These are phyloP conservation scores for Penicillium paxilli DNA, from an alignment of 495 filamentous ascomycete species.

Conservation along the genomic window DNA sequence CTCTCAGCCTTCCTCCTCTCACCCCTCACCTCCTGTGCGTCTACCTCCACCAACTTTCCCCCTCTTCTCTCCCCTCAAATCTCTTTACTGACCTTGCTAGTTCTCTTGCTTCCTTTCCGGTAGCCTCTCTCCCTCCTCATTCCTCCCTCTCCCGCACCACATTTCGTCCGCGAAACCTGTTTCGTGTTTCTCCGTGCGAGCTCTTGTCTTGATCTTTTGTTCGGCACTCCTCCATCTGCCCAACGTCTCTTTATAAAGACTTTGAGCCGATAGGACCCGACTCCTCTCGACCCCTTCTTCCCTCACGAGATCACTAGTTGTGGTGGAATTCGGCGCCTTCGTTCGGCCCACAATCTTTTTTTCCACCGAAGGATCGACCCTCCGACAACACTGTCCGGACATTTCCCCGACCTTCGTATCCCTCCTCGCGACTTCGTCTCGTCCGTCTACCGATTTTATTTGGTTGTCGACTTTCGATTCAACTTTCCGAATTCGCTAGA, in stretches of 20 bases:
- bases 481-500: background rate
- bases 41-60: conserved; percentile 11
- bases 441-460: background rate
- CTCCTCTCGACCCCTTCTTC: background rate
- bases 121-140: background rate
- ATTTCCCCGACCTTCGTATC: background rate
- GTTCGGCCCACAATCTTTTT: background rate
- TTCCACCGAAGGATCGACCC: background rate
- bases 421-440: background rate
- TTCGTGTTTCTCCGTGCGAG: conserved; percentile 20
- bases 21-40: conserved; percentile 18
- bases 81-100: background rate
- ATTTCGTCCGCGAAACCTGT: background rate
- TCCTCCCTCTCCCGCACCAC: background rate
- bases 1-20: conserved; percentile 22
- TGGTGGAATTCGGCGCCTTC: background rate
- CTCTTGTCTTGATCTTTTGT: conserved; percentile 2
- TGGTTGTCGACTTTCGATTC: background rate
- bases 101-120: background rate
- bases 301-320: background rate
- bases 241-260: background rate
- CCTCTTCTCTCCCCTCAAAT: conserved; percentile 2
- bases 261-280: conserved; percentile 6
- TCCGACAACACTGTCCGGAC: background rate
- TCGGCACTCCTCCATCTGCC: conserved; percentile 9